These are phyloP conservation scores for Penicillium simplicissimum DNA, from an alignment of 495 filamentous ascomycete genomes.

Conservation along the genomic window DNA sequence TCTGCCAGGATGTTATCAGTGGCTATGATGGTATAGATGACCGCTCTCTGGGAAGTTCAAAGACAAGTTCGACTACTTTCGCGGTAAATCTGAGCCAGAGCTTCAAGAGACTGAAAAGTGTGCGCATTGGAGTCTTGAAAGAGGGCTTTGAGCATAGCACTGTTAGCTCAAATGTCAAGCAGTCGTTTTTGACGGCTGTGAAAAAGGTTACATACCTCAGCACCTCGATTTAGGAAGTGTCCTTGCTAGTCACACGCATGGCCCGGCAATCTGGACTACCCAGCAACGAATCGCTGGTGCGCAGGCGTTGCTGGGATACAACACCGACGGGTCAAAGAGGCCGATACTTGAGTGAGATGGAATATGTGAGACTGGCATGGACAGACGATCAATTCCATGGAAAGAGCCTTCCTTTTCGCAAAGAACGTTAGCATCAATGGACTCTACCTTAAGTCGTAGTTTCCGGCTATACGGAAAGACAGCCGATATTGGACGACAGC, in stretches of 20 bases:
- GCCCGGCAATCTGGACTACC: conserved; percentile 53
- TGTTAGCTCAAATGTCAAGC: conserved; percentile 44
- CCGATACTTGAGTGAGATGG: conserved; percentile 44
- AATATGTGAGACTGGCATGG: conserved; percentile 33
- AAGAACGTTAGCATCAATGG: conserved; percentile 48
- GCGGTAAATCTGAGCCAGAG: conserved; percentile 34
- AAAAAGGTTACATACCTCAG: conserved; percentile 53
- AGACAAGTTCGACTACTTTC: conserved; percentile 43
- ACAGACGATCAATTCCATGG: too few relatives aligned
- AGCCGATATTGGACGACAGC: conserved; percentile 41
- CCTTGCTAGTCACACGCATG: conserved; percentile 51
- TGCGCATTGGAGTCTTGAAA: conserved; percentile 53
- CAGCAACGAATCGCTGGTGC: conserved; percentile 45
- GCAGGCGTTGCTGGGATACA: conserved; percentile 40
- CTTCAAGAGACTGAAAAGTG: conserved; percentile 40
- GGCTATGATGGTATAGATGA: conserved; percentile 61
- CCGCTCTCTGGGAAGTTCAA: conserved; percentile 44
- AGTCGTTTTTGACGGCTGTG: conserved; percentile 43
- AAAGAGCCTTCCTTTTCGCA: conserved; percentile 40
- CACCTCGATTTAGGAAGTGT: conserved; percentile 52
- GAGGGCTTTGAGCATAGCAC: conserved; percentile 50
- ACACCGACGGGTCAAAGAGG: conserved; percentile 41
- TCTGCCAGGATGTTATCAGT: conserved; percentile 52
- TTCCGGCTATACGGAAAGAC: conserved; percentile 47
- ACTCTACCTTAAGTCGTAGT: conserved; percentile 38